Evolutionary conservation across 2,329 filamentous ascomycete genomes (phyloP), one percentile per base, ranked within the genome.

Genomic region (Nemania serpens): DNA sequence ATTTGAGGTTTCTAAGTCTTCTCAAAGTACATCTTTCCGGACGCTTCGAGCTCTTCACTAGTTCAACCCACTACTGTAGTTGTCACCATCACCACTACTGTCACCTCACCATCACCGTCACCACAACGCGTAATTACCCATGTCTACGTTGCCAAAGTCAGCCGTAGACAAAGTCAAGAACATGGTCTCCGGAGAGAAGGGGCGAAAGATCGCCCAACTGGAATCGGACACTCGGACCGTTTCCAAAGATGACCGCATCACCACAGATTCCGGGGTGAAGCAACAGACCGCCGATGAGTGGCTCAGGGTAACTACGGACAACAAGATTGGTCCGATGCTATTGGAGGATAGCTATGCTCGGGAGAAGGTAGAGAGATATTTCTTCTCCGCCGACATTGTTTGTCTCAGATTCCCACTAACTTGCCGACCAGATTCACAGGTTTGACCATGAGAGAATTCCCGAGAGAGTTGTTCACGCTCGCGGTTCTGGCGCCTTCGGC

Each of bases 181-280:
- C 51, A 76, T 76, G 70, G 72, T 78, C 65, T 77, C 77, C 70
- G 78, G 79, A 41, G 71, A 75, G 50, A 68, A 71, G 59, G 73
- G 68, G 64, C 78, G 80, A 64, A 92, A 93, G 79, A 70, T 84
- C 25, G 79, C 81, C 15, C 87, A 93, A 69, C 78, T 93, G 49
- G 74, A 79, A 25, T 75, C 76, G 42, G 78, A 87, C 63, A 89
- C 78, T 3, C 82, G 85, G 56, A 81, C 91, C 70, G 80, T 85
- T 1, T 77, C 83, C 46, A 75, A 82, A 51, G 81, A 85, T 39
- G 79, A 82, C 34, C 81, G 84, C 41, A 85, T 93, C 66, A 94
- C 91, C 0, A 89, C 88, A 50, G 91, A 96, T 70, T 91, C 83
- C 76, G 92, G 92, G 20, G 86, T 89, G 29, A 91, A 88, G 75